Evolutionary conservation across 2,329 filamentous ascomycete genomes (phyloP).

Genomic region (Pyricularia grisea): DNA sequence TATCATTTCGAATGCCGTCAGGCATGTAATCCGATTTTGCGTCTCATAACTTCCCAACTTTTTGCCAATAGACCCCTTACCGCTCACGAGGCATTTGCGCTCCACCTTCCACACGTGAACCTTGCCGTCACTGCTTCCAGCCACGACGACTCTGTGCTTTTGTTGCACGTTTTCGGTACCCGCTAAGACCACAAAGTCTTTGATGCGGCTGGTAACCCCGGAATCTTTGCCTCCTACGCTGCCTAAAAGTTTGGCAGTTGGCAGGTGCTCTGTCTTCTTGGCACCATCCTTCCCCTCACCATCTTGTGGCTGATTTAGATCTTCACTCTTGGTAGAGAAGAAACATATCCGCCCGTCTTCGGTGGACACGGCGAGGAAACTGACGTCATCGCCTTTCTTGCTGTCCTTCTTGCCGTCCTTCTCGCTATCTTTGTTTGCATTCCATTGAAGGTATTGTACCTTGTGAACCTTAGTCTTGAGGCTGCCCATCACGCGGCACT

Average conservation of each 20-base stretch:
- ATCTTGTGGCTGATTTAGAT: slow-evolving; percentile 25
- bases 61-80: slow-evolving; percentile 32
- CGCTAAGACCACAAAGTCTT: slow-evolving; percentile 69
- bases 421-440: slow-evolving; percentile 20
- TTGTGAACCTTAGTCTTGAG: slow-evolving; percentile 75
- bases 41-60: slow-evolving; percentile 75
- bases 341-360: slow-evolving; percentile 85
- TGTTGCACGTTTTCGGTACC: slow-evolving; percentile 17
- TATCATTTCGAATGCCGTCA: slow-evolving; percentile 80
- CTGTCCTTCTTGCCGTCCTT: slow-evolving; percentile 34
- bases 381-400: slow-evolving; percentile 20
- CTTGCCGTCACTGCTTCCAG: slow-evolving; percentile 77
- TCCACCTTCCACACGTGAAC: slow-evolving; percentile 65
- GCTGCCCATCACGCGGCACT: slow-evolving; percentile 60
- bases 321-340: slow-evolving; percentile 56
- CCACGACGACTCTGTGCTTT: slow-evolving; percentile 38
- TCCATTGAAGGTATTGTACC: slow-evolving; percentile 55
- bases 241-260: slow-evolving; percentile 59
- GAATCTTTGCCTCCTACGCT: slow-evolving; percentile 66
- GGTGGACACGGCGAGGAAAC: slow-evolving; percentile 66
- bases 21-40: slow-evolving; percentile 79
- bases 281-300: neutral
- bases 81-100: neutral
- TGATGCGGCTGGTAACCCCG: slow-evolving; percentile 65
- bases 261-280: slow-evolving; percentile 22